Conservation (phyloP, 768 basidiomycete genomes). For the Tricholoma matsutake region DNA sequence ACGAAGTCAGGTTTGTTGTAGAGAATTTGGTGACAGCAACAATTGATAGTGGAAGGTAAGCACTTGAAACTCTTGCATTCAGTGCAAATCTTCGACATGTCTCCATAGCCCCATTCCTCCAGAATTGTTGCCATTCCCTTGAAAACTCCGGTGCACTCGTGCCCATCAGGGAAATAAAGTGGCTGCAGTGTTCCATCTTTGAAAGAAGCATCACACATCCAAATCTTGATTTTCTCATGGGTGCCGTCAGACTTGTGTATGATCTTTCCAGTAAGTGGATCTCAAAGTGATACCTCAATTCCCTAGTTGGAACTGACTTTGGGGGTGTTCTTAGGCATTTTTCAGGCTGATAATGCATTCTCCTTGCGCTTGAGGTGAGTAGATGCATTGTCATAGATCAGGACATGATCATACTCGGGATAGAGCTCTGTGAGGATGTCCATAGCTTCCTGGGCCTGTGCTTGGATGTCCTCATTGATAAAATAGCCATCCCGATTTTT, state of each 20-base stretch:
- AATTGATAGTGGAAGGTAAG: not conserved
- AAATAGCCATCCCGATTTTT: not conserved
- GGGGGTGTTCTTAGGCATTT: not conserved
- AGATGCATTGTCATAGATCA: no score
- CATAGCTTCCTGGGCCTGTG: not conserved
- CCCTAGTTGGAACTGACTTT: not conserved
- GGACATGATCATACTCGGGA: no score
- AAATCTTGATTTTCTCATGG: no score
- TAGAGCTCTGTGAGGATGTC: not conserved
- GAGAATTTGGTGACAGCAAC: not conserved
- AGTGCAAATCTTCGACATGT: not conserved
- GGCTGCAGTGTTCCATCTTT: not conserved
- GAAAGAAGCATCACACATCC: not conserved
- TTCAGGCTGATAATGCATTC: not conserved
- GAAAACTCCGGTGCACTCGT: not conserved
- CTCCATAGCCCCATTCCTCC: not conserved
- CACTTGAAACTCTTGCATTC: not conserved
- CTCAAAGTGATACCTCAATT: no score
- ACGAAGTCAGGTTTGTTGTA: not conserved
- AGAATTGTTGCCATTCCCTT: not conserved
- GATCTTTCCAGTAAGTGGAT: no score
- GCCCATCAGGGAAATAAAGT: not conserved
- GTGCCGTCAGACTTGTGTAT: no score
- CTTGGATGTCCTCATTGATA: not conserved
- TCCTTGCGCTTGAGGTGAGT: not conserved